Evolutionary conservation across 2,329 filamentous ascomycete genomes (phyloP), one percentile per base, ranked within the genome.

Genomic region (Fusarium miscanthi): DNA sequence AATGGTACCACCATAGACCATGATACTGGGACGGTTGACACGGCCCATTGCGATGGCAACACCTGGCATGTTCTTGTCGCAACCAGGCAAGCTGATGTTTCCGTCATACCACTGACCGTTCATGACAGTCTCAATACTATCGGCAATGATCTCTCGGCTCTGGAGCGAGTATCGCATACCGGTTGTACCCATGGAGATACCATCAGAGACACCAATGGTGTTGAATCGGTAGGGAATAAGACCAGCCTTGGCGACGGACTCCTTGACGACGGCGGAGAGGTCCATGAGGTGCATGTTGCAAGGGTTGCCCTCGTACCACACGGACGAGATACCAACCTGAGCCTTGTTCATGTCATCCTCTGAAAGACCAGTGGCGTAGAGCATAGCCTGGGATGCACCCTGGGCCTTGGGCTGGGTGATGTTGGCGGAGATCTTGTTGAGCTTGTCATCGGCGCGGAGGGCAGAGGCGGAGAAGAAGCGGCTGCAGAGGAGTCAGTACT

Each of bases 51-150:
- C 96, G 79, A 96, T 96, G 77, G 94, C 85, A 17, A 96, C 93
- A 82, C 93, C 93, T 3, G 94, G 94, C 96, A 99, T 98, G 85
- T 99, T 99, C 90, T 99, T 99, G 88, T 99, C 96, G 84, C 96
- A 99, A 53, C 96, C 96, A 19, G 96, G 96, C 78, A 99, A 93
- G 59, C 94, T 97, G 80, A 99, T 93, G 83, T 98, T 98, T 76
- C 91, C 95, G 82, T 99, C 96, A 81, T 99, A 98, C 94, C 95
- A 98, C 84, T 99, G 96, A 21, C 94, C 96, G 75, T 94, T 92
- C 95, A 98, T 99, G 78, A 99, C 96, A 9, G 96, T 98, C 88
- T 99, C 96, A 79, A 99, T 97, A 70, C 93, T 97, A 85, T 99
- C 96, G 78, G 96, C 96, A 78, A 99, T 99, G 78, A 99, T 90